Percentiles rank a stretch among this genome's conserved stretches.
Conservation (phyloP, 257 asterid species). For the Jaltomata sinuosa region DNA sequence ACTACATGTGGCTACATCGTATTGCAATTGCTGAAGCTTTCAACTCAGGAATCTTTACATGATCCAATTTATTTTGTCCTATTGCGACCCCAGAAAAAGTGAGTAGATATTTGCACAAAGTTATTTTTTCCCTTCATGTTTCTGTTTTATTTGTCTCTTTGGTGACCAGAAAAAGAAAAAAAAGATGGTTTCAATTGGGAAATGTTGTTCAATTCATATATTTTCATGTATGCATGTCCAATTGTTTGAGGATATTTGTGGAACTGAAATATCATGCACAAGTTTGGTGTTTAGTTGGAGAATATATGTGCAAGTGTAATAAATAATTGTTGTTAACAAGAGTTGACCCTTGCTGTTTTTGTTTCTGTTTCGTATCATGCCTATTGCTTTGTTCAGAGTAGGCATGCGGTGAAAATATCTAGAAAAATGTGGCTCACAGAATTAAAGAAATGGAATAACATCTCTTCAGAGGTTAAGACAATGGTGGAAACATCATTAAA, state of each 20-base stretch:
- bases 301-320: not conserved
- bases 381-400: not conserved
- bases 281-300: not conserved
- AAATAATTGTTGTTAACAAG: not conserved
- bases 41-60: conserved; percentile 55
- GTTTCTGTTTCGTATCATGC: not conserved
- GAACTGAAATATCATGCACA: not conserved
- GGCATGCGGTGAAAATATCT: not conserved
- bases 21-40: conserved; percentile 50
- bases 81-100: conserved; percentile 43
- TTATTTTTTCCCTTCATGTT: not conserved
- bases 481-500: not conserved
- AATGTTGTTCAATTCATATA: not conserved
- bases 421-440: not conserved
- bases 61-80: conserved; percentile 77
- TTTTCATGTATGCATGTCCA: not conserved
- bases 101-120: conserved; percentile 13
- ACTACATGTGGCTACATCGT: conserved; percentile 62
- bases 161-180: not conserved
- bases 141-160: not conserved
- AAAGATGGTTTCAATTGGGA: not conserved
- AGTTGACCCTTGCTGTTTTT: not conserved
- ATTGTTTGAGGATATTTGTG: not conserved
- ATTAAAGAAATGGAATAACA: not conserved
- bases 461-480: not conserved